Evolutionary conservation across 129 eudicot genomes (phyloP).

Genomic region (Centaurea solstitialis): DNA sequence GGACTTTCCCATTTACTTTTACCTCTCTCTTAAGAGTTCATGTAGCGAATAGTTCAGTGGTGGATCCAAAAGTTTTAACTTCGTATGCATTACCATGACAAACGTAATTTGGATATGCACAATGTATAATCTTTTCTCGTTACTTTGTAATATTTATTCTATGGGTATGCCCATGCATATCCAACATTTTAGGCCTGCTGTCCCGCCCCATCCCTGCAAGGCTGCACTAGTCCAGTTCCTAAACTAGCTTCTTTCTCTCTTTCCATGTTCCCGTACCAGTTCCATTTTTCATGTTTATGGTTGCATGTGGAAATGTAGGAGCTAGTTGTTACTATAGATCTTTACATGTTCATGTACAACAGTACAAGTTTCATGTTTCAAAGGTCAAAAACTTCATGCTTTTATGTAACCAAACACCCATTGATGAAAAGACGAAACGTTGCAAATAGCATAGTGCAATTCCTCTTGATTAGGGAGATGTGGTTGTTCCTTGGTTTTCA

Average conservation of each 20-base stretch:
- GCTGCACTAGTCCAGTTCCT: background rate
- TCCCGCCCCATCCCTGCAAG: background rate
- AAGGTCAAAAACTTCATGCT: constrained; percentile 13
- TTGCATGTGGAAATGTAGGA: constrained; percentile 9
- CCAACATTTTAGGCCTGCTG: background rate
- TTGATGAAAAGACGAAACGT: background rate
- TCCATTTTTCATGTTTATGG: constrained; percentile 15
- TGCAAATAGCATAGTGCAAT: background rate
- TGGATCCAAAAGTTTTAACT: background rate
- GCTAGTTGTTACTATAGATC: constrained; percentile 14
- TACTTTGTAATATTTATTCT: background rate
- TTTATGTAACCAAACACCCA: background rate
- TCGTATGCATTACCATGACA: background rate
- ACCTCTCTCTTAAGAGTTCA: background rate
- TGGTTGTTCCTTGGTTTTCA: too few relatives aligned
- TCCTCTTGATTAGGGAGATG: too few relatives aligned
- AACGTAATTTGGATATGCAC: background rate
- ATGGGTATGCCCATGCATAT: background rate
- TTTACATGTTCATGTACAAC: constrained; percentile 6
- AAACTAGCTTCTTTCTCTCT: background rate
- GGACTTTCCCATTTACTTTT: background rate
- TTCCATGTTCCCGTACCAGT: constrained; percentile 7
- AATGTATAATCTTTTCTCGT: background rate
- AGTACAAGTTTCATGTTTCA: background rate
- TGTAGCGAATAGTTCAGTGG: background rate